Evolutionary conservation across 148 eudicot species (phyloP), one percentile per base, ranked within the genome.

Genomic region (Euryodendron excelsum): DNA sequence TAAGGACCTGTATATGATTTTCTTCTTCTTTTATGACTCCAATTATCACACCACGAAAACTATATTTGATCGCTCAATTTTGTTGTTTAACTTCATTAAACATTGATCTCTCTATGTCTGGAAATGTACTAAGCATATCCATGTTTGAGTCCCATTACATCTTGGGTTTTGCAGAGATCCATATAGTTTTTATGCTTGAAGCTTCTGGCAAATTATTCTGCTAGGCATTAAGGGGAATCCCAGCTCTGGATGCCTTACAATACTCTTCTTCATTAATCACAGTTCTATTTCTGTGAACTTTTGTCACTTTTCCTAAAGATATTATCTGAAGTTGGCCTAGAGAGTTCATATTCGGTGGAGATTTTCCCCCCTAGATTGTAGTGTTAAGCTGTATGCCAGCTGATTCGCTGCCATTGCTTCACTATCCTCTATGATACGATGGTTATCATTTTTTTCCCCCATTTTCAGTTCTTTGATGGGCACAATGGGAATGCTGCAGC

Each of bases 401-500:
- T 73, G 44, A 48, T 23, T 20, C 14, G 20, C 23, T 59, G 30
- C 50, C 31, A 18, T 25, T 52, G 63, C 62, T 52, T 56, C 34
- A 58, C 9, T 62, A 47, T 8, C 37, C n/a, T 27, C 1, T 75
- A 41, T 61, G 10, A 23, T 52, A 20, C 52, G 23, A 17, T 18
- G 14, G 15, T 39, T 41, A 9, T 41, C 45, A 41, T 41, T 78
- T 34, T 11, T 63, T 25, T 45, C 7, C 36, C 60, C 39, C 69
- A 55, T 37, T 50, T 81, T 28, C 84, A 93, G 98, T 64, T 93
- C 20, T 93, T 93, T 84, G 98, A 93, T 83, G 98, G 98, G 31
- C 98, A 93, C 72, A 91, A 91, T 80, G 98, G 98, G 71, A 86
- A 80, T 85, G 92, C 96, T 71, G 98, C 98, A 33, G 98, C 98